Percentiles rank a stretch among this genome's conserved stretches.
Evolutionary conservation across 106 monocot species (phyloP).

Genomic region (Xerophyta viscosa): DNA sequence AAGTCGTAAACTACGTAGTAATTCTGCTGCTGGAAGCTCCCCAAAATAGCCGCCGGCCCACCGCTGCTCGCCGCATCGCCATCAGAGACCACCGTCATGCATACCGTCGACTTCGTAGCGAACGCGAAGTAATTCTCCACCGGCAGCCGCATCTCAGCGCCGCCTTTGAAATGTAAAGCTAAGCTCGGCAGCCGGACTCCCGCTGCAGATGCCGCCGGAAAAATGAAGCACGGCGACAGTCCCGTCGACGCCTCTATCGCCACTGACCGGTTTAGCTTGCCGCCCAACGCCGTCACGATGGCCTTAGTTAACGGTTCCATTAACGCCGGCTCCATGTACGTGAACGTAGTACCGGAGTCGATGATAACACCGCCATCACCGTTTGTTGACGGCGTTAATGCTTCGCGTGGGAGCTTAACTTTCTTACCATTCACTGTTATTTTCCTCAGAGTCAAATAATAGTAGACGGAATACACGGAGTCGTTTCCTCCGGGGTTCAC

Average conservation of each 20-base stretch:
- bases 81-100: conserved; percentile 63
- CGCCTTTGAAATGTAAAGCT: conserved; percentile 61
- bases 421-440: conserved; percentile 60
- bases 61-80: not conserved
- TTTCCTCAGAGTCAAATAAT: conserved; percentile 44
- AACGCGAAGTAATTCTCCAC: conserved; percentile 68
- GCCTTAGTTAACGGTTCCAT: conserved; percentile 32
- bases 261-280: conserved; percentile 34
- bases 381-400: conserved; percentile 12
- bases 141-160: conserved; percentile 59
- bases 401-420: conserved; percentile 29
- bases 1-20: conserved; percentile 70
- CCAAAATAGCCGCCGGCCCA: conserved; percentile 67
- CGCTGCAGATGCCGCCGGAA: conserved; percentile 13
- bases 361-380: conserved; percentile 74
- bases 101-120: conserved; percentile 26
- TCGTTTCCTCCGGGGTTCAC: conserved; percentile 20
- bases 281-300: conserved; percentile 24
- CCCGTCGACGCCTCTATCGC: conserved; percentile 46
- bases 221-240: conserved; percentile 52
- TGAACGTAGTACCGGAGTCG: conserved; percentile 85
- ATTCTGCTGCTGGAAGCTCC: conserved; percentile 94
- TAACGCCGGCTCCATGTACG: conserved; percentile 45
- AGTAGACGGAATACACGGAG: conserved; percentile 54
- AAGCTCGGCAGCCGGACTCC: conserved; percentile 39